Percentiles rank a stretch among this genome's conserved stretches.
Evolutionary conservation across 768 basidiomycete genomes (phyloP).

Genomic region (Pulveroboletus sp.): DNA sequence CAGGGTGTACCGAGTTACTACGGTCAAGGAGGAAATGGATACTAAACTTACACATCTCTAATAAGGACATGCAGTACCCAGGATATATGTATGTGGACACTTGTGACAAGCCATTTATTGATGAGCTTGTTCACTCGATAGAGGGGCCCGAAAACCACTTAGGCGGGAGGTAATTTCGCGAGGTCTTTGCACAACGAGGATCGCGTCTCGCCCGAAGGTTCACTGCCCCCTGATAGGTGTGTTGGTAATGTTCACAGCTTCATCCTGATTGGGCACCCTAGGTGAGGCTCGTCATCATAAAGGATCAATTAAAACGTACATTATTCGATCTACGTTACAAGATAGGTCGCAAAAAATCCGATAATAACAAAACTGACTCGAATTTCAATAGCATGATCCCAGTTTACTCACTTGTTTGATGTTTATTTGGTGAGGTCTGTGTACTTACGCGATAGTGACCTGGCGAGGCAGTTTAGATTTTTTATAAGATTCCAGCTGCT

Average conservation of each 20-base stretch:
- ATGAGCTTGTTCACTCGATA: slow-evolving; percentile 23
- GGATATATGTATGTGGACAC: slow-evolving; percentile 27
- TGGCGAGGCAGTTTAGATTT: background rate
- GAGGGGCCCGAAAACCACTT: slow-evolving; percentile 24
- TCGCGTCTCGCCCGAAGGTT: slow-evolving; percentile 31
- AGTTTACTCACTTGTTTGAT: slow-evolving; percentile 36
- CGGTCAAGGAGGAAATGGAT: background rate
- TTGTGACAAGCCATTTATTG: slow-evolving; percentile 32
- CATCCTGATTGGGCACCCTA: background rate
- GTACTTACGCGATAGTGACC: slow-evolving; percentile 29
- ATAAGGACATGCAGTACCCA: slow-evolving; percentile 33
- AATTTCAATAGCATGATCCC: slow-evolving; percentile 31
- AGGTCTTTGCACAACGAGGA: slow-evolving; percentile 32
- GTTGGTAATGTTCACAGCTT: slow-evolving; percentile 13
- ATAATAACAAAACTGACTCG: slow-evolving; percentile 15
- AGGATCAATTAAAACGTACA: slow-evolving; percentile 12
- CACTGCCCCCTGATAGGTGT: slow-evolving; percentile 32
- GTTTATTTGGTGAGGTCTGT: slow-evolving; percentile 30
- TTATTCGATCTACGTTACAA: slow-evolving; percentile 2
- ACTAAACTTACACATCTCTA: slow-evolving; percentile 19
- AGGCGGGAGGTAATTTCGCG: slow-evolving; percentile 16
- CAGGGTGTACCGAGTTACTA: too few species aligned
- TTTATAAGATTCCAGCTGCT: background rate
- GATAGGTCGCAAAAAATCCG: background rate
- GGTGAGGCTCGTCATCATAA: background rate